These are phyloP conservation scores for Fusarium transvaalense DNA, from an alignment of 2,329 filamentous ascomycete genomes.

Conservation along the genomic window DNA sequence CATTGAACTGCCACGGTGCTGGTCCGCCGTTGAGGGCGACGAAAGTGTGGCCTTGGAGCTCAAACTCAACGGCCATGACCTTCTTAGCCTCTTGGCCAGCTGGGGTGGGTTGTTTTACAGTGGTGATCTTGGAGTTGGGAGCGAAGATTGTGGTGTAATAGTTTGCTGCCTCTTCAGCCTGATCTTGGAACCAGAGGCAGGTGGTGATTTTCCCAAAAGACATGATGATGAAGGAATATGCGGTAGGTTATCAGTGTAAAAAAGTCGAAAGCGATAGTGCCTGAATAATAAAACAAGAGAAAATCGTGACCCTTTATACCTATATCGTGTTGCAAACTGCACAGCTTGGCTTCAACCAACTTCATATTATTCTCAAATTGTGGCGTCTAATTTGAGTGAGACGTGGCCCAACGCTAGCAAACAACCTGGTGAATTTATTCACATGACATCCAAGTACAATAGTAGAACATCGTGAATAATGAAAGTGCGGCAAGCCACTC, in stretches of 20 bases:
- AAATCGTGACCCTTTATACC: not conserved
- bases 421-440: not conserved
- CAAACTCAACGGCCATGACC: constrained; percentile 56
- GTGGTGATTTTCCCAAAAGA: constrained; percentile 47
- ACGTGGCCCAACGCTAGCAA: not conserved
- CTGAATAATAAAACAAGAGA: not conserved
- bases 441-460: constrained; percentile 4
- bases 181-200: constrained; percentile 58
- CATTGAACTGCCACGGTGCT: constrained; percentile 54
- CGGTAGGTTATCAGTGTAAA: not conserved
- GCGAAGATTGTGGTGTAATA: constrained; percentile 58
- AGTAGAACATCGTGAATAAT: constrained; percentile 28
- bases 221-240: constrained; percentile 22
- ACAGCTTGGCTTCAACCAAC: constrained; percentile 14
- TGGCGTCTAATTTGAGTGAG: not conserved
- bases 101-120: constrained; percentile 50
- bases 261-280: not conserved
- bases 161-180: constrained; percentile 58
- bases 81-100: constrained; percentile 50
- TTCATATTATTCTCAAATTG: constrained; percentile 9
- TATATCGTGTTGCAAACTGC: not conserved
- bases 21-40: constrained; percentile 60
- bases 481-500: constrained; percentile 27
- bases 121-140: constrained; percentile 53
- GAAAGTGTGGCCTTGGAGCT: constrained; percentile 56